Base-by-base conservation (phyloP, 2,329 filamentous ascomycete species). In the Ascocoryne sarcoides region DNA sequence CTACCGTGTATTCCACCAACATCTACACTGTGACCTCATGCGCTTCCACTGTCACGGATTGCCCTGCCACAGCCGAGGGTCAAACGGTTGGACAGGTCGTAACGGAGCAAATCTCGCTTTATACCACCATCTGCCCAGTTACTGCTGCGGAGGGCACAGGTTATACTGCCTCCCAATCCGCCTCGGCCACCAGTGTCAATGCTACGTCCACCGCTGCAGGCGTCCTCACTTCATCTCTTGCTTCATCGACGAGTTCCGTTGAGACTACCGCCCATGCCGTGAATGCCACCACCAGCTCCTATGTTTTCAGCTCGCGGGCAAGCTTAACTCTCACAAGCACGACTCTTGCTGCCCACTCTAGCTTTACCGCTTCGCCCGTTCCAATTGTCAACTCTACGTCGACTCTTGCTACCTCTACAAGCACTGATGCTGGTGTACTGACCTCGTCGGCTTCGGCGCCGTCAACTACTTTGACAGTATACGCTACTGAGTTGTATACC, bases 391-490 rank as follows among this genome's bases (percentile, higher is more conserved):
- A 19, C 17, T 14, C n/a, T 35, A 4, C 32, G 20, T 20, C 32
- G 8, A 35, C 32, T 9, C 18, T 20, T 20, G 8, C 18, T 35
- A n/a, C 8, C 12, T 26, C 23, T 4, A n/a, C 32, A 8, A 8
- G 32, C 23, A 26, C 23, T 7, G 7, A 7, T 7, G 23, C 23
- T 26, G 23, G 23, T 26, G 23, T 26, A 7, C 23, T 26, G 12
- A 26, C 23, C 23, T 26, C 23, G 7, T 4, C n/a, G n/a, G 18
- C 32, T 5, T 35, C 32, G 3, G 20, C 16, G 5, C 15, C 17
- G 5, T 19, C 17, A 19, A n/a, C 17, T 19, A 67, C 66, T 50
- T 53, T 68, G 49, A 63, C 62, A 30, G 56, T 66, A 37, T 51
- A 56, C 20, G 52, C 59, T 5, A 65, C 63, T 26, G 48, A 51